A percentile compares a stretch with the other conserved stretches of the same genome.
Conservation (phyloP, 1,284 basidiomycete genomes). For the Sanghuangporus sanghuang region DNA sequence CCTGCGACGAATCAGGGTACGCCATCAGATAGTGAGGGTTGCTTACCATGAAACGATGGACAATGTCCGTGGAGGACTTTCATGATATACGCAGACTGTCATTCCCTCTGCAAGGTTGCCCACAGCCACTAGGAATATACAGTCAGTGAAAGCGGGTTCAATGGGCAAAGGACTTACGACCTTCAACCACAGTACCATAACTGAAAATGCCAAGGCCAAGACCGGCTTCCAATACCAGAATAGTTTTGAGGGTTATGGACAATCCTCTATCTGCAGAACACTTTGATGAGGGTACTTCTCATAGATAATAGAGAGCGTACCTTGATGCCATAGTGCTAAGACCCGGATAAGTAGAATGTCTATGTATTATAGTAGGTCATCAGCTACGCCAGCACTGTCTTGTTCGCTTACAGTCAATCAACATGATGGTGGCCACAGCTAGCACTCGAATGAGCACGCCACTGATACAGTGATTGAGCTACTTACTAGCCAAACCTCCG, state of each 20-base stretch:
- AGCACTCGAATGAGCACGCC: neutral
- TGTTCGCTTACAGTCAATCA: neutral
- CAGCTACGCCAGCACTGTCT: neutral
- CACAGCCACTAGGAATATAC: no score
- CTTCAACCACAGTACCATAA: neutral
- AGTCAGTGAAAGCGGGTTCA: neutral
- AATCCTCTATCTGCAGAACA: neutral
- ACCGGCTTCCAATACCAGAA: neutral
- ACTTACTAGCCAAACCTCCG: neutral
- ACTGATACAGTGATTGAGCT: neutral
- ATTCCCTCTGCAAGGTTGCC: neutral
- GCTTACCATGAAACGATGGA: neutral
- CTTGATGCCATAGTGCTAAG: conserved; percentile 1
- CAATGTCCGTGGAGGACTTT: neutral
- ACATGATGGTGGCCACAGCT: neutral
- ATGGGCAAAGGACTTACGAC: neutral
- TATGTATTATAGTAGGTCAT: neutral
- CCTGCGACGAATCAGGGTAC: neutral
- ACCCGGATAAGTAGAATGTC: conserved; percentile 9
- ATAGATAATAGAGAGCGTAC: no score
- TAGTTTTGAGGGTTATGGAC: neutral
- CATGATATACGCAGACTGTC: neutral
- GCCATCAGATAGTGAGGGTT: neutral
- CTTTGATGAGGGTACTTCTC: neutral
- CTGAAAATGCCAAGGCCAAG: neutral